Evolutionary conservation across 495 filamentous ascomycete species (phyloP).

Genomic region (Penicillium goetzii): DNA sequence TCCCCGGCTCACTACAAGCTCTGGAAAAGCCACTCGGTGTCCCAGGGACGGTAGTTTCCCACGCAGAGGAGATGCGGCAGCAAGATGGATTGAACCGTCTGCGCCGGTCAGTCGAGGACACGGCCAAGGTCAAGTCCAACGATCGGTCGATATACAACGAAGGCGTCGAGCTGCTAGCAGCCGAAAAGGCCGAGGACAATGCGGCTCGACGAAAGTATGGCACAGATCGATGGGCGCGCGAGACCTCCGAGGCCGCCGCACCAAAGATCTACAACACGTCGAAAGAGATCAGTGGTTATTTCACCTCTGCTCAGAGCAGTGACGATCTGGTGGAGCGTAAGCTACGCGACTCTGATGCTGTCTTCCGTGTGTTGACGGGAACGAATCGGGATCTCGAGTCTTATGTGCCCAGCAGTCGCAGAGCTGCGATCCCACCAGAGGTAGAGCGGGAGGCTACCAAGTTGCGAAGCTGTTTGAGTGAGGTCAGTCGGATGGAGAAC

Average conservation of each 20-base stretch:
- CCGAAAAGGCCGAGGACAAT: slow-evolving; percentile 84
- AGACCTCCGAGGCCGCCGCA: slow-evolving; percentile 68
- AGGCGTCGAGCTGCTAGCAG: slow-evolving; percentile 71
- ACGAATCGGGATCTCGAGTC: slow-evolving; percentile 80
- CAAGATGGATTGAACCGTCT: slow-evolving; percentile 80
- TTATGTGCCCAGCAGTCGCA: slow-evolving; percentile 84
- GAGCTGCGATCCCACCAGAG: slow-evolving; percentile 74
- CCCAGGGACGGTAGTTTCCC: slow-evolving; percentile 80
- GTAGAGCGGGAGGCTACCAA: slow-evolving; percentile 77
- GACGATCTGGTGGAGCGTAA: slow-evolving; percentile 82
- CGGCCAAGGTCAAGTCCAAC: slow-evolving; percentile 77
- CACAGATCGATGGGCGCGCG: slow-evolving; percentile 81
- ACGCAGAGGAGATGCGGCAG: slow-evolving; percentile 95
- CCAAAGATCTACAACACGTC: slow-evolving; percentile 76
- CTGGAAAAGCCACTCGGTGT: slow-evolving; percentile 92
- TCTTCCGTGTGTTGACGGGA: slow-evolving; percentile 74
- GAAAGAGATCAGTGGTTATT: slow-evolving; percentile 82
- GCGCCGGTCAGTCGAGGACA: slow-evolving; percentile 78
- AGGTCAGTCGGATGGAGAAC: slow-evolving; percentile 79
- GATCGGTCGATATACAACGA: slow-evolving; percentile 79
- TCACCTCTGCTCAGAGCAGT: slow-evolving; percentile 80
- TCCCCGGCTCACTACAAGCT: slow-evolving; percentile 91
- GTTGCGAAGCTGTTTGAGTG: slow-evolving; percentile 77
- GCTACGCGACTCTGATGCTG: slow-evolving; percentile 71
- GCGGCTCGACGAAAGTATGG: slow-evolving; percentile 77